Conservation (phyloP, 179 eudicot genomes). For the Beta lomatogona region DNA sequence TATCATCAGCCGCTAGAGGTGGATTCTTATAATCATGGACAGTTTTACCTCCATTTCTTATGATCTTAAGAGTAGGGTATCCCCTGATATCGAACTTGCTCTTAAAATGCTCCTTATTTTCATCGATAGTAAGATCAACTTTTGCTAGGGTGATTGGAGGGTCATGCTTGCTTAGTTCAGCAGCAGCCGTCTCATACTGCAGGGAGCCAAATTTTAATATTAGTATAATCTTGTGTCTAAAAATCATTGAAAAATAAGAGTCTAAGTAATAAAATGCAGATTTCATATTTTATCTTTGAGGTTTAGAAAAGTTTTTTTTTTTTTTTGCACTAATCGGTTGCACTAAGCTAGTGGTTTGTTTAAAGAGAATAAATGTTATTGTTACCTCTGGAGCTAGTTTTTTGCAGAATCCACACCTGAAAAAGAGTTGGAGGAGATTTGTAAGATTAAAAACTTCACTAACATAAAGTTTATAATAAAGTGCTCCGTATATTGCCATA, state of each 20-base stretch:
- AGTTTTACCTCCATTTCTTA: slow-evolving; percentile 33
- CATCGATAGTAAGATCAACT: slow-evolving; percentile 37
- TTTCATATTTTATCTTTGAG: too few species aligned
- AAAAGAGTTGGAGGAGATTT: neutral
- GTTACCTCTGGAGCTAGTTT: slow-evolving; percentile 19
- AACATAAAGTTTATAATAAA: too few species aligned
- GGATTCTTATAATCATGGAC: slow-evolving; percentile 36
- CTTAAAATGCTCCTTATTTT: slow-evolving; percentile 19
- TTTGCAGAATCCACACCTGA: slow-evolving; percentile 10
- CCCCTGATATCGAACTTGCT: slow-evolving; percentile 24
- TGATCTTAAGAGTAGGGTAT: slow-evolving; percentile 45
- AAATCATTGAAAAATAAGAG: neutral
- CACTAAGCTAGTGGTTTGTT: neutral
- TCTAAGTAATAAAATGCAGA: neutral
- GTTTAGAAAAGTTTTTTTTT: too few species aligned
- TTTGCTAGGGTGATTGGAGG: slow-evolving; percentile 45
- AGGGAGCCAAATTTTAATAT: neutral
- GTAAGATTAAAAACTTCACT: neutral
- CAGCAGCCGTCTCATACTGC: slow-evolving; percentile 52
- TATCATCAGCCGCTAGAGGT: slow-evolving; percentile 53
- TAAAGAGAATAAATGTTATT: neutral
- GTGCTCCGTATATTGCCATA: too few species aligned
- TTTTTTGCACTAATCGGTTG: too few species aligned
- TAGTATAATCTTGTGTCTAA: neutral
- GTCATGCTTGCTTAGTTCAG: slow-evolving; percentile 38